A percentile compares a stretch with the other conserved stretches of the same genome.
phyloP scores from a whole-genome alignment of 179 eudicot genomes.

The Spergularia azorica region DNA sequence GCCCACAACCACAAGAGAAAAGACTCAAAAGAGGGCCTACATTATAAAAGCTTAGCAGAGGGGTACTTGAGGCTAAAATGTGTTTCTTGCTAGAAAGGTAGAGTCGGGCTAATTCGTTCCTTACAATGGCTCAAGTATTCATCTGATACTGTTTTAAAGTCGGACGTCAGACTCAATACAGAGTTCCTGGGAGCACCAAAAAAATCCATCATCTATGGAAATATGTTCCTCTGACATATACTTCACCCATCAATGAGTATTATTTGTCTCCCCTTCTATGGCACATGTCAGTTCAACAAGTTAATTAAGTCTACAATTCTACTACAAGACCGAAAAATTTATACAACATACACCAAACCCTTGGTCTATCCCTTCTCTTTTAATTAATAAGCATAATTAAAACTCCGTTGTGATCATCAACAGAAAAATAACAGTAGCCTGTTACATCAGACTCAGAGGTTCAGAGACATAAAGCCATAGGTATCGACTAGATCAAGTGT shows the following conservation, averaged over 20 bases:
- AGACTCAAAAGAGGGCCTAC: too few relatives aligned
- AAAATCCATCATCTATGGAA: background rate
- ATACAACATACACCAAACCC: background rate
- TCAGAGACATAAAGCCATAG: too few relatives aligned
- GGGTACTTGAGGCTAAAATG: too few relatives aligned
- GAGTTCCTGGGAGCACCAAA: background rate
- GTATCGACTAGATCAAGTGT: too few relatives aligned
- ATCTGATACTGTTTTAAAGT: too few relatives aligned
- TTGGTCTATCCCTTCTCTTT: background rate
- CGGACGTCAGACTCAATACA: background rate
- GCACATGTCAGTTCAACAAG: background rate
- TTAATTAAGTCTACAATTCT: background rate
- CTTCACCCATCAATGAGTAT: background rate
- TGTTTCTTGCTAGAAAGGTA: too few relatives aligned
- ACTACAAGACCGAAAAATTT: too few relatives aligned
- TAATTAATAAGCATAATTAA: background rate
- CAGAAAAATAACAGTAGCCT: background rate
- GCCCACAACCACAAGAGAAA: too few relatives aligned
- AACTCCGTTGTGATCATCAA: background rate
- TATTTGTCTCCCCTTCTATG: background rate
- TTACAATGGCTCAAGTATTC: background rate
- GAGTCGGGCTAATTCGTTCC: background rate
- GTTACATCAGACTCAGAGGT: too few relatives aligned
- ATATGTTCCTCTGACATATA: background rate
- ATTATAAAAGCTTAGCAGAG: too few relatives aligned